Base-by-base conservation (phyloP, 2,329 filamentous ascomycete species). In the Fusarium nygamai region DNA sequence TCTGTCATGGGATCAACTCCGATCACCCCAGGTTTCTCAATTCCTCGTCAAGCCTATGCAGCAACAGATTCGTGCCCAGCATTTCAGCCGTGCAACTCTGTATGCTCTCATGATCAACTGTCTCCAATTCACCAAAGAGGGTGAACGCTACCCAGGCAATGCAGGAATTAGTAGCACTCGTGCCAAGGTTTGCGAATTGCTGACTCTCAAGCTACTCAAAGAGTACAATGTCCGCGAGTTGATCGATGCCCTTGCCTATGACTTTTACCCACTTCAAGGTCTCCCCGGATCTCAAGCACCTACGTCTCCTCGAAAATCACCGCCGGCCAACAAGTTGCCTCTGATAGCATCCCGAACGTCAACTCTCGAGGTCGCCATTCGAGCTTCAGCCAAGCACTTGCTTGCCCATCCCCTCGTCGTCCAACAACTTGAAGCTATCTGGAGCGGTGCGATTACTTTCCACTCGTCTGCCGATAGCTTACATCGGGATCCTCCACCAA, bases 11-110 rank as follows among this genome's bases (percentile, higher is more conserved):
- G 96, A 98, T 74, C 96, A 98, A 82, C 87, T 98, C 72, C 91
- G 95, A 73, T 97, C 95, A n/a, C 96, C 96, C 7, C 96, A 98
- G 81, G 92, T 98, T 64, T 98, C 95, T 22, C 95, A 98, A 80
- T 98, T 98, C 81, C 88, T 98, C 41, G 90, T 98, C 80, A 98
- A 98, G 85, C 96, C 96, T 6, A 96, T 98, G 86, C 94, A 96
- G 82, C 93, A 96, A 81, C 93, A 96, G 81, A 95, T 98, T 72
- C 91, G 92, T 69, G 87, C 90, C 22, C 91, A 93, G 59, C 94
- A 98, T 83, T 96, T 97, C 82, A 95, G 93, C 36, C 89, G 93
- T 54, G 95, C 94, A 16, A 96, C 95, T 0, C 83, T 98, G 43
- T 98, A 97, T 84, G 94, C 95, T 6, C 85, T 98, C 76, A 92